These are phyloP conservation scores for Ophiosphaerella narmari DNA, from an alignment of 2,329 filamentous ascomycete genomes.

Conservation along the genomic window DNA sequence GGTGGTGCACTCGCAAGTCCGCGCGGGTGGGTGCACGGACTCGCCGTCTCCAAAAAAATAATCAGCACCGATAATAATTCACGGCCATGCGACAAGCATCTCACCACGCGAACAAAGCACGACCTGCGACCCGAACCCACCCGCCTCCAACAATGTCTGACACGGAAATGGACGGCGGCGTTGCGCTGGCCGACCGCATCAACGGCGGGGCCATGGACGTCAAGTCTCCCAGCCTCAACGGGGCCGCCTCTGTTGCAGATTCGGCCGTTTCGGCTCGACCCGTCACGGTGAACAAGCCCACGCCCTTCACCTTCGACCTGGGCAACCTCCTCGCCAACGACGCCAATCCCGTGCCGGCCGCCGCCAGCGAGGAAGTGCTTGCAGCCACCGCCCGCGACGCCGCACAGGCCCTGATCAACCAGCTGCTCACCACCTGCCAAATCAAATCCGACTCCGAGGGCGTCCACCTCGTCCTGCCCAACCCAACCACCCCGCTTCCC, in stretches of 20 bases:
- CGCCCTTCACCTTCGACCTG: conserved; percentile 90
- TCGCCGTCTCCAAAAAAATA: conserved; percentile 26
- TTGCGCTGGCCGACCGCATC: conserved; percentile 34
- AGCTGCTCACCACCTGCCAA: conserved; percentile 86
- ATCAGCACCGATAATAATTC: conserved; percentile 5
- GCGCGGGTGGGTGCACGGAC: conserved; percentile 6
- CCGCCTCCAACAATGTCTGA: conserved; percentile 24
- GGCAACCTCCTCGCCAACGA: conserved; percentile 85
- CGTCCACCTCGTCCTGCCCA: conserved; percentile 79
- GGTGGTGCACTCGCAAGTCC: conserved; percentile 13
- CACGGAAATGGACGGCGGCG: conserved; percentile 38
- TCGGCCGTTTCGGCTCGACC: conserved; percentile 37
- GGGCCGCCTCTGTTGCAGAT: conserved; percentile 38
- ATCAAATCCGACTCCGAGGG: conserved; percentile 70
- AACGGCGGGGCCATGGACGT: conserved; percentile 42
- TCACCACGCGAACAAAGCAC: too few relatives aligned
- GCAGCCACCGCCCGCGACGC: conserved; percentile 80
- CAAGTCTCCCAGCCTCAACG: conserved; percentile 24
- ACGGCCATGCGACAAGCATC: not conserved
- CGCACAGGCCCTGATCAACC: conserved; percentile 90
- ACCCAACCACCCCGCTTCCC: conserved; percentile 71
- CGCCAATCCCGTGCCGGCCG: conserved; percentile 75
- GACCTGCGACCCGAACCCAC: not conserved
- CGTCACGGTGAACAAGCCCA: conserved; percentile 68
- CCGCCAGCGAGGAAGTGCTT: conserved; percentile 68